phyloP scores from a whole-genome alignment of 768 basidiomycete species.

The Lentinula sp. region DNA sequence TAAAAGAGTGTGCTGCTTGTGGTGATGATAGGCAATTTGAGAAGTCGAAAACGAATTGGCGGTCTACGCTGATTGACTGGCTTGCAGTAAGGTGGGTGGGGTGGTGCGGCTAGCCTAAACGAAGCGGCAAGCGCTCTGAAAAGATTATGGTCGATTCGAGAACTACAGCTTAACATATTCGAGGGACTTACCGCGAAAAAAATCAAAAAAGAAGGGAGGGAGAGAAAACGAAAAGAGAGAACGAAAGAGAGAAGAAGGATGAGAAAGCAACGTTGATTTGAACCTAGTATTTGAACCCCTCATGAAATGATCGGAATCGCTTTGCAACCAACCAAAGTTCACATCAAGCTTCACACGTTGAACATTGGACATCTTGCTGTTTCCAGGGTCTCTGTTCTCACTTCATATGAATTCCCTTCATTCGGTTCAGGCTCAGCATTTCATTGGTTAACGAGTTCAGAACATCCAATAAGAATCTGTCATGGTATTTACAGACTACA shows the following conservation, averaged over 20 bases:
- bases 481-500: not conserved
- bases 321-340: slow-evolving; percentile 21
- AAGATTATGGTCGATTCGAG: not conserved
- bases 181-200: slow-evolving; percentile 36
- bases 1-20: slow-evolving; percentile 37
- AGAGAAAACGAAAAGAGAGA: slow-evolving; percentile 26
- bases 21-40: slow-evolving; percentile 28
- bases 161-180: not conserved
- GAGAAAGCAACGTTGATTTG: slow-evolving; percentile 12
- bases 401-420: slow-evolving; percentile 9
- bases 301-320: slow-evolving; percentile 10
- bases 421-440: slow-evolving; percentile 6
- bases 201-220: slow-evolving; percentile 28
- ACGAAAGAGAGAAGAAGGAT: slow-evolving; percentile 34
- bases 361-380: slow-evolving; percentile 15
- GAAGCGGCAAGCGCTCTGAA: slow-evolving; percentile 41
- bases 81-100: slow-evolving; percentile 45
- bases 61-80: slow-evolving; percentile 74
- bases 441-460: slow-evolving; percentile 7
- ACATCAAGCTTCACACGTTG: slow-evolving; percentile 9
- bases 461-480: slow-evolving; percentile 4
- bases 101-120: slow-evolving; percentile 31
- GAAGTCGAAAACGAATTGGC: slow-evolving; percentile 36
- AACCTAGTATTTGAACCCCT: not conserved
- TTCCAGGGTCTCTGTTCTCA: slow-evolving; percentile 9